Conservation (phyloP, 257 asterid genomes). For the Solanum tacnaense region DNA sequence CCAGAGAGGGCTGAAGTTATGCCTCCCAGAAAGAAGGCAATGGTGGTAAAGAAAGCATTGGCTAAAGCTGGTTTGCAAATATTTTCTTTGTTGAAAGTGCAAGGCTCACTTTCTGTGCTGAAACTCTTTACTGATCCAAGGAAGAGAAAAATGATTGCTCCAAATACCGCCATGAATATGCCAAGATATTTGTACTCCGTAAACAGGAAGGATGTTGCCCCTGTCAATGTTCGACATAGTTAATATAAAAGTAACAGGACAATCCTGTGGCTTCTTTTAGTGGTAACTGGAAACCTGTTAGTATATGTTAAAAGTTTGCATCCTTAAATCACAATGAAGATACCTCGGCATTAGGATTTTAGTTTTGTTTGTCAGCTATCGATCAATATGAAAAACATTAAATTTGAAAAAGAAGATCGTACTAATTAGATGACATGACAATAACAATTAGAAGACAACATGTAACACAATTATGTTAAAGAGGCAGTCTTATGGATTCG, state of each 20-base stretch:
- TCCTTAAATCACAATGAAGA: neutral
- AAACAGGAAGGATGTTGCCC: slow-evolving; percentile 45
- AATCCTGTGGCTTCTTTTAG: neutral
- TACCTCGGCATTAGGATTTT: neutral
- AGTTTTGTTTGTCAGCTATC: neutral
- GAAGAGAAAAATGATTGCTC: slow-evolving; percentile 33
- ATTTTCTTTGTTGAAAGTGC: slow-evolving; percentile 30
- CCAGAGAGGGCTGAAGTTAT: slow-evolving; percentile 41
- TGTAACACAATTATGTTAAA: neutral
- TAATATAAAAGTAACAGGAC: neutral
- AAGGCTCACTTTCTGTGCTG: slow-evolving; percentile 33
- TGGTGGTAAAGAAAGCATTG: slow-evolving; percentile 33
- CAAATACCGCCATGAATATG: slow-evolving; percentile 39
- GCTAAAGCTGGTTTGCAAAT: slow-evolving; percentile 45
- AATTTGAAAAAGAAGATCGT: neutral
- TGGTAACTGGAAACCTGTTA: neutral
- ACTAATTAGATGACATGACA: neutral
- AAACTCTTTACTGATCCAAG: slow-evolving; percentile 45
- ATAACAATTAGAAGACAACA: neutral
- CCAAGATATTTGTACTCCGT: slow-evolving; percentile 43
- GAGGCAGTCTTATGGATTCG: neutral
- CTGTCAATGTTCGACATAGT: slow-evolving; percentile 2
- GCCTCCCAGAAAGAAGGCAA: slow-evolving; percentile 34
- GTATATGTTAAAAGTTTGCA: neutral
- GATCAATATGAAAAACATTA: neutral